Evolutionary conservation across 345 rosid species (phyloP).

Genomic region (Euphorbia pulcherrima): DNA sequence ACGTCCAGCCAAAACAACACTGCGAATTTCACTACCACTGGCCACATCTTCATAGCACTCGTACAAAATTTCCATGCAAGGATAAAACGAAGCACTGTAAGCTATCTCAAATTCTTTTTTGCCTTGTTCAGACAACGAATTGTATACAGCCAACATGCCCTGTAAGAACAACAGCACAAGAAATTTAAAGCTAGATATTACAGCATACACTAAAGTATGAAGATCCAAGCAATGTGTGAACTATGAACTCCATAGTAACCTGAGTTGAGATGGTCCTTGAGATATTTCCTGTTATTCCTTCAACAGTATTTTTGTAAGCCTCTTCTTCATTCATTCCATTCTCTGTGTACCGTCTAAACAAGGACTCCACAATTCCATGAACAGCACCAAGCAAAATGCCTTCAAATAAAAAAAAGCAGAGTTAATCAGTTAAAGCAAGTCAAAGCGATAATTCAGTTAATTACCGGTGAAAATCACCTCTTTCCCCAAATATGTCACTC

Average conservation of each 20-base stretch:
- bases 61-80: conserved; percentile 84
- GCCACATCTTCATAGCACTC: conserved; percentile 94
- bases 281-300: conserved; percentile 77
- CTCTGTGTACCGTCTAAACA: conserved; percentile 75
- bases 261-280: conserved; percentile 77
- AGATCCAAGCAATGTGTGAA: neutral
- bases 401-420: conserved; percentile 16
- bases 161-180: conserved; percentile 19
- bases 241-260: conserved; percentile 29
- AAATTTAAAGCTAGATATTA: neutral
- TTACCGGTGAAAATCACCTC: conserved; percentile 41
- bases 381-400: conserved; percentile 90
- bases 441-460: neutral
- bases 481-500: conserved; percentile 96
- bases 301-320: conserved; percentile 88
- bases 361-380: conserved; percentile 75
- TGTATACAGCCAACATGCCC: conserved; percentile 92
- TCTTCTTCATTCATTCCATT: conserved; percentile 68
- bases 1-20: conserved; percentile 93
- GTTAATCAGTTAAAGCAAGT: neutral
- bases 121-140: conserved; percentile 67
- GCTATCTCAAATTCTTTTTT: conserved; percentile 71
- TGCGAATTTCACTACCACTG: conserved; percentile 69
- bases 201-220: neutral
- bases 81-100: conserved; percentile 76